Percentiles rank a stretch among this genome's conserved stretches.
These are phyloP conservation scores for Tetraselmis chui DNA, from an alignment of 139 green algal genomes.

Conservation along the genomic window DNA sequence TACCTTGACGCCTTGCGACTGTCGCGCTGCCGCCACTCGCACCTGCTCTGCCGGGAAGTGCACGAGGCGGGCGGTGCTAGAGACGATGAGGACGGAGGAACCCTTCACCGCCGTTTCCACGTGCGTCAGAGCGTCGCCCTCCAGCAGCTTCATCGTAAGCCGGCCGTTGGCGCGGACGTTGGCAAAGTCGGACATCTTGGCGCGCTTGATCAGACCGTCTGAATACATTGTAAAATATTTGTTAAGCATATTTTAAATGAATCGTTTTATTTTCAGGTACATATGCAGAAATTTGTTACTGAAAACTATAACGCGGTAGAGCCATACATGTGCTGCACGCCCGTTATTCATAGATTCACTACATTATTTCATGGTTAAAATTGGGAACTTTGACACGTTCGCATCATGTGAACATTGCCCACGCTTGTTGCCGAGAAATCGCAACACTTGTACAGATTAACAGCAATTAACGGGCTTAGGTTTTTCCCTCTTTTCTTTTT, in stretches of 20 bases:
- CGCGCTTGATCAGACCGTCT: constrained; percentile 59
- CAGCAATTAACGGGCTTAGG: no score
- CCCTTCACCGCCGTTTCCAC: constrained; percentile 31
- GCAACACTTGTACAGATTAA: no score
- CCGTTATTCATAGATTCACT: no score
- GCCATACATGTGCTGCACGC: no score
- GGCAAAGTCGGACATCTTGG: constrained; percentile 38
- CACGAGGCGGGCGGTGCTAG: constrained; percentile 32
- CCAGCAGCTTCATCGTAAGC: constrained; percentile 8
- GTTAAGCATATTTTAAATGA: neutral
- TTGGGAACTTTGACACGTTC: no score
- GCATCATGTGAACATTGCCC: no score
- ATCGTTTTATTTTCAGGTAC: neutral
- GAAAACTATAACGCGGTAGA: no score
- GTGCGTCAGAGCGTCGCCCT: constrained; percentile 41
- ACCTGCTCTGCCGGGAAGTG: constrained; percentile 27
- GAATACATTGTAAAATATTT: constrained; percentile 6
- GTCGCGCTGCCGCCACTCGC: neutral
- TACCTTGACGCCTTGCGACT: constrained; percentile 15
- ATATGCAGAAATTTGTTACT: no score
- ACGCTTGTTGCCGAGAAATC: no score
- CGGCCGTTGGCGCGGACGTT: constrained; percentile 19
- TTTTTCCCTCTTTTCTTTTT: no score
- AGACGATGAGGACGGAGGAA: constrained; percentile 43
- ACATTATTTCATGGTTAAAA: no score